Base-by-base conservation (phyloP, 768 basidiomycete genomes). In the Russula foetens region DNA sequence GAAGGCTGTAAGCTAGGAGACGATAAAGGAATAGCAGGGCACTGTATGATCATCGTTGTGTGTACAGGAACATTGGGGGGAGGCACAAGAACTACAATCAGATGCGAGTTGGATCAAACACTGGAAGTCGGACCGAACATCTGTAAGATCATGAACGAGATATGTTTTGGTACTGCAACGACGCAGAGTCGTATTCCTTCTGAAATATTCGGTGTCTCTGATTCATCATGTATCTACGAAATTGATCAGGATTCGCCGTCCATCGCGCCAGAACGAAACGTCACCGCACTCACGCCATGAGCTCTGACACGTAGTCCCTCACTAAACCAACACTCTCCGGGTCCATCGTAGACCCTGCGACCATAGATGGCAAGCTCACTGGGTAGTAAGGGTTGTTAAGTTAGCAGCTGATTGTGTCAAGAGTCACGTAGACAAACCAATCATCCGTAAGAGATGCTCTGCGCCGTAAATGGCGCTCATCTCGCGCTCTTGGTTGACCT, bases 351-450 rank as follows among this genome's bases (percentile, higher is more conserved):
- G 95, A 93, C 63, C 82, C 85, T 1, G 87, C 84, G 33, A 98
- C 86, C 83, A 97, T 94, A 66, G 84, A 83, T 1, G 96, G 97
- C 41, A 98, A 78, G 65, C 87, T 92, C 72, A 98, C 96, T 97
- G 63, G n/a, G 19, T 19, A 31, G 12, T 9, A 23, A 54, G 28
- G 15, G 33, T 5, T 7, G 21, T 66, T 39, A 26, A 62, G 21
- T 66, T 39, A 26, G 63, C 3, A 26, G 21, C 8, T 6, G n/a
- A 39, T 39, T 46, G 11, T 24, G 17, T 19, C n/a, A 28, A 24
- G 23, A n/a, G 35, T 35, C n/a, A 29, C 11, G 15, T 6, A 21
- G 5, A 78, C 83, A 59, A 63, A 96, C 96, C 96, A 56, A 98
- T 76, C 83, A 98, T 87, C 53, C 96, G 77, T 62, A 98, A 70